These are phyloP conservation scores for Neocatenulostroma microsporum DNA, from an alignment of 2,329 filamentous ascomycete species.

Conservation along the genomic window DNA sequence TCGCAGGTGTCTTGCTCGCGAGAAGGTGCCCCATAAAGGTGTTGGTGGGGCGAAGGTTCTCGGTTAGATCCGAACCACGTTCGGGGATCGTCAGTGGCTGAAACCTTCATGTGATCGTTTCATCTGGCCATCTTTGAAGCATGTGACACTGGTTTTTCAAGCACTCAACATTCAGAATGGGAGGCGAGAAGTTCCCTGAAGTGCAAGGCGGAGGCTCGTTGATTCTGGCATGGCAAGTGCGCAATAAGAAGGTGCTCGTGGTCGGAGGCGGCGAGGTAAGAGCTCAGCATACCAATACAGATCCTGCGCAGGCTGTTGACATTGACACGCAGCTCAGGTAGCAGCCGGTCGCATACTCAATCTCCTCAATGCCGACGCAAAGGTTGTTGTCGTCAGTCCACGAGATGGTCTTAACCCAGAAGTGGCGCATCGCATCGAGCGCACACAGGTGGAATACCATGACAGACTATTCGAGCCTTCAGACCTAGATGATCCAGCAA, in stretches of 20 bases:
- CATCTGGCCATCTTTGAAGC: not conserved
- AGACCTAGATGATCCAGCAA: conserved; percentile 64
- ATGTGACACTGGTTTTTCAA: no score
- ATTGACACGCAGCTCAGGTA: conserved; percentile 53
- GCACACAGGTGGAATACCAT: conserved; percentile 68
- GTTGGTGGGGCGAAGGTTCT: conserved; percentile 1
- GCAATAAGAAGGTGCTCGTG: conserved; percentile 80
- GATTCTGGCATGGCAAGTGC: conserved; percentile 93
- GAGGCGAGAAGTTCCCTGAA: conserved; percentile 53
- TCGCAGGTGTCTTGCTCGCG: not conserved
- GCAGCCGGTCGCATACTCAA: conserved; percentile 90
- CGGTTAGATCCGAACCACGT: conserved; percentile 3
- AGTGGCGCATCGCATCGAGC: conserved; percentile 70
- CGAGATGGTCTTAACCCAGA: conserved; percentile 73
- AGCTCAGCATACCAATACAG: conserved; percentile 1
- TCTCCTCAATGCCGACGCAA: conserved; percentile 88
- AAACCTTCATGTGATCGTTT: conserved; percentile 1
- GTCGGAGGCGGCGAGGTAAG: conserved; percentile 89
- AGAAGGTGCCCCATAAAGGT: no score
- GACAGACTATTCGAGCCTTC: conserved; percentile 76
- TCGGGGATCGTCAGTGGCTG: not conserved
- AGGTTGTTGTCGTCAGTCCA: conserved; percentile 78
- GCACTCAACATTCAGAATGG: conserved; percentile 5
- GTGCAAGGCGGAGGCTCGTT: conserved; percentile 87
- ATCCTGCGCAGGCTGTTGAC: conserved; percentile 13